phyloP scores from a whole-genome alignment of 2,329 filamentous ascomycete genomes.

The Penicillium capsulatum region DNA sequence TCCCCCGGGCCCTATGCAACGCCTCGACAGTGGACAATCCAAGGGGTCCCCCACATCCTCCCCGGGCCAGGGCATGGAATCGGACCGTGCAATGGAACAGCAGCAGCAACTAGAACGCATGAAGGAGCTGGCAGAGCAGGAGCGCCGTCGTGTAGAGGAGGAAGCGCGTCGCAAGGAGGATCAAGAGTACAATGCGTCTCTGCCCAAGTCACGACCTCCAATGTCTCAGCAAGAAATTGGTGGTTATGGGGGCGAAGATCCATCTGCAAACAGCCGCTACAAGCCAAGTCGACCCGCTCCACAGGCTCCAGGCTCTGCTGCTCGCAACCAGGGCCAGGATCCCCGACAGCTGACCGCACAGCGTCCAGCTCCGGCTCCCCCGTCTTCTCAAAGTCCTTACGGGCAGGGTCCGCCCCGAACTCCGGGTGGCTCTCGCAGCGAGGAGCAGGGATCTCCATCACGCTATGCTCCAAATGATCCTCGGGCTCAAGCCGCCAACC shows the following conservation, averaged over 20 bases:
- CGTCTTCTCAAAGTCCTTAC: conserved; percentile 41
- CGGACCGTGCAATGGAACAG: conserved; percentile 48
- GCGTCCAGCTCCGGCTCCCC: conserved; percentile 75
- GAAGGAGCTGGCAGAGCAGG: conserved; percentile 56
- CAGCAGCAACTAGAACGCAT: conserved; percentile 44
- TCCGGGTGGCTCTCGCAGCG: conserved; percentile 29
- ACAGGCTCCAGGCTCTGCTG: conserved; percentile 59
- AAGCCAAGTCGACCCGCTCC: conserved; percentile 83
- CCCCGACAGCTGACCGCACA: conserved; percentile 64
- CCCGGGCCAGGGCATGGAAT: conserved; percentile 47
- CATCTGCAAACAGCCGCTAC: conserved; percentile 57
- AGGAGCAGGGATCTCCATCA: conserved; percentile 35
- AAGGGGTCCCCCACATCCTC: conserved; percentile 31
- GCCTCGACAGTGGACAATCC: conserved; percentile 44
- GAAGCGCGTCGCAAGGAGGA: conserved; percentile 58
- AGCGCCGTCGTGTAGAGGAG: conserved; percentile 51
- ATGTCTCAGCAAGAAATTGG: conserved; percentile 88
- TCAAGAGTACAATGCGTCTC: conserved; percentile 82
- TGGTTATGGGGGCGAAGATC: conserved; percentile 57
- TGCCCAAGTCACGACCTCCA: conserved; percentile 75
- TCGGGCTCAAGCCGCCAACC: conserved; percentile 39
- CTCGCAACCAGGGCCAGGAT: conserved; percentile 50
- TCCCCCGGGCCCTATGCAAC: conserved; percentile 49
- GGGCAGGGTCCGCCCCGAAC: conserved; percentile 34
- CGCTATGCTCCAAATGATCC: conserved; percentile 34